Evolutionary conservation across 2,329 filamentous ascomycete species (phyloP).

Genomic region (Fusarium redolens): DNA sequence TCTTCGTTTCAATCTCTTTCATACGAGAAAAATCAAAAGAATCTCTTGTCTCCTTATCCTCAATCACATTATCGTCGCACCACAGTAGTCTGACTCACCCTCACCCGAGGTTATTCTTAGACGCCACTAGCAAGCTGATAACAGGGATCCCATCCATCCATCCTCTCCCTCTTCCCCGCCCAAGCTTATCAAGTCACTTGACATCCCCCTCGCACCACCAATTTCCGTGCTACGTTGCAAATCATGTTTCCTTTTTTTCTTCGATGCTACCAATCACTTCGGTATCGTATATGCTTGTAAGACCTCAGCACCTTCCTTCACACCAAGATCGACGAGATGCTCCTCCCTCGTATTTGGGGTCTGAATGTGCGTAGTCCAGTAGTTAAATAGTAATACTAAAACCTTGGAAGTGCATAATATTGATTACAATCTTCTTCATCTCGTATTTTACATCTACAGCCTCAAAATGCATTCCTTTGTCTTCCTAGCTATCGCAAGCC

Average conservation of each 20-base stretch:
- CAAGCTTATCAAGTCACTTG: conserved; percentile 15
- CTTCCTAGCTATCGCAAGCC: background rate
- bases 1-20: background rate
- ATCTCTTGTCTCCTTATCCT: background rate
- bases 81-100: background rate
- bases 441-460: background rate
- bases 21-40: background rate
- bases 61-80: background rate
- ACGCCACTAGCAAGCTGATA: background rate
- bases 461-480: conserved; percentile 20
- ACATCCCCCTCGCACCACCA: background rate
- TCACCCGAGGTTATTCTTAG: background rate
- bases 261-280: conserved; percentile 27
- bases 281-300: background rate
- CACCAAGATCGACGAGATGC: conserved; percentile 2
- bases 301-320: conserved; percentile 1
- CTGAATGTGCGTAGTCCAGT: conserved; percentile 5
- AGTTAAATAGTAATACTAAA: background rate
- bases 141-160: conserved; percentile 1
- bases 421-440: background rate
- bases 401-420: background rate
- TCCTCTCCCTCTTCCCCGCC: background rate
- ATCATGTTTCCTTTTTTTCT: conserved; percentile 15
- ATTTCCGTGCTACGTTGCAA: conserved; percentile 33
- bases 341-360: background rate